phyloP scores from a whole-genome alignment of 306 rosid species.

The Sphenostylis stenocarpa region DNA sequence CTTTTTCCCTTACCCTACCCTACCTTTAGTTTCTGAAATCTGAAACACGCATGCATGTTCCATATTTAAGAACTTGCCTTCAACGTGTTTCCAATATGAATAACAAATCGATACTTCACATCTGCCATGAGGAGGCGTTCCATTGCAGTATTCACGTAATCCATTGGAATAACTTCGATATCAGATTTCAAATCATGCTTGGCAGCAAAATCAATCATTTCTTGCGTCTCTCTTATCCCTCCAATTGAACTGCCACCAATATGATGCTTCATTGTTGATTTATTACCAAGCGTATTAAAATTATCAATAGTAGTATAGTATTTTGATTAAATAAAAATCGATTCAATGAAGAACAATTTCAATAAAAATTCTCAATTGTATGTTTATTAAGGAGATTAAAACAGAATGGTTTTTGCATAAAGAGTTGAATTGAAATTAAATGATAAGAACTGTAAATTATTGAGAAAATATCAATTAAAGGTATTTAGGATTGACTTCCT shows the following conservation, averaged over 20 bases:
- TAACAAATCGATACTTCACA: constrained; percentile 63
- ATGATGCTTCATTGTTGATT: too few relatives aligned
- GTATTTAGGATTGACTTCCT: too few relatives aligned
- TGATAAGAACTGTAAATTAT: too few relatives aligned
- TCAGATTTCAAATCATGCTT: constrained; percentile 50
- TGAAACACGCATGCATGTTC: not conserved
- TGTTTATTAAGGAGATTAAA: too few relatives aligned
- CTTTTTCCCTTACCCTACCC: not conserved
- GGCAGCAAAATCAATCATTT: constrained; percentile 58
- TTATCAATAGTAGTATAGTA: too few relatives aligned
- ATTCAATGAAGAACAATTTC: too few relatives aligned
- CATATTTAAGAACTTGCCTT: constrained; percentile 24
- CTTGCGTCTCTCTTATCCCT: constrained; percentile 57
- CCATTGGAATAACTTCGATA: constrained; percentile 46
- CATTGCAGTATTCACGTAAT: constrained; percentile 54
- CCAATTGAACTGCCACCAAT: constrained; percentile 47
- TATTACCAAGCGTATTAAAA: too few relatives aligned
- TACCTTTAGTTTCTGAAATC: not conserved
- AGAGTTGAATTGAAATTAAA: too few relatives aligned
- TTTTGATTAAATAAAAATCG: too few relatives aligned
- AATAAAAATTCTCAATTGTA: too few relatives aligned
- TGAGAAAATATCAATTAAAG: too few relatives aligned
- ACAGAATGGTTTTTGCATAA: too few relatives aligned
- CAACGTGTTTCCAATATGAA: constrained; percentile 47
- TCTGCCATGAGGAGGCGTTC: constrained; percentile 47